Evolutionary conservation across 2,329 filamentous ascomycete species (phyloP).

Genomic region (Botrytis medusae): DNA sequence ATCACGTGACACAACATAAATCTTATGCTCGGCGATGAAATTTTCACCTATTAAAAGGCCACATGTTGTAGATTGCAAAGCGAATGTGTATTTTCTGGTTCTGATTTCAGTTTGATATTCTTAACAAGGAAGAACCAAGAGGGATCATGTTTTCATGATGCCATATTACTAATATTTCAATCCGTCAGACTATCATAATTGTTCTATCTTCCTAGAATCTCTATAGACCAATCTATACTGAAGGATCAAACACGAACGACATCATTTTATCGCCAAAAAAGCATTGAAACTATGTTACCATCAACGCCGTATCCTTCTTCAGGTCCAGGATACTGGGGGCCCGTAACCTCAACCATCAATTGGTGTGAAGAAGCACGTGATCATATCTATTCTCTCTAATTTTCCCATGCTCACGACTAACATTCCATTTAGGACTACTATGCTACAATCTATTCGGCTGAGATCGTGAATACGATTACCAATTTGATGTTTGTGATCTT

Average conservation of each 20-base stretch:
- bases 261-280: neutral
- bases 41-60: neutral
- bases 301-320: neutral
- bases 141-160: neutral
- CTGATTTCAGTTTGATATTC: too few species aligned
- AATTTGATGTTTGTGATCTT: conserved; percentile 8
- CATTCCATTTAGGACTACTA: neutral
- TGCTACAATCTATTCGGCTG: conserved; percentile 3
- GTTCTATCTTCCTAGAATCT: neutral
- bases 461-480: conserved; percentile 1
- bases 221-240: neutral
- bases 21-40: neutral
- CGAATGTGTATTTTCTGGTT: neutral
- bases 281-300: neutral
- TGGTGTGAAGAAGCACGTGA: conserved; percentile 14
- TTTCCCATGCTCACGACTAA: neutral
- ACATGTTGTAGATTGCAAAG: neutral
- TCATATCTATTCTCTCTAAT: neutral
- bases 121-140: neutral
- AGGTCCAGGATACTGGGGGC: neutral
- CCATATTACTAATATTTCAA: neutral
- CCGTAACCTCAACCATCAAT: conserved; percentile 7
- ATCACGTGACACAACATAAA: neutral
- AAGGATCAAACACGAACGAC: neutral
- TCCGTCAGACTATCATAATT: neutral